Conservation (phyloP, 2,329 filamentous ascomycete species). For the Neospermospora avenae region DNA sequence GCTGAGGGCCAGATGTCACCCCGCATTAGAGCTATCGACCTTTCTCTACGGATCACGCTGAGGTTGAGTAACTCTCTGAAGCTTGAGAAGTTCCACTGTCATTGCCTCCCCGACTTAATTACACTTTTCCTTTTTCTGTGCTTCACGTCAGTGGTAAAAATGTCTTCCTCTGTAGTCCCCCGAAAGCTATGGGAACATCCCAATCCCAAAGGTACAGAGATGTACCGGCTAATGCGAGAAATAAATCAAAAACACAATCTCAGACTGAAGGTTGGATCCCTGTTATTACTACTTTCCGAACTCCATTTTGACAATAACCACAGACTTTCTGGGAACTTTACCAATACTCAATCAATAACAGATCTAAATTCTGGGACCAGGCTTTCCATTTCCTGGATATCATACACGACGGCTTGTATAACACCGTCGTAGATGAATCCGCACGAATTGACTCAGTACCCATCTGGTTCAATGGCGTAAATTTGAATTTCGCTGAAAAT, state of each 20-base stretch:
- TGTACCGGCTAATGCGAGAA: constrained; percentile 65
- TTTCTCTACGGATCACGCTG: no score
- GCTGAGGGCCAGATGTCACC: no score
- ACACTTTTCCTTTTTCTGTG: not conserved
- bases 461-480: constrained; percentile 72
- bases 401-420: constrained; percentile 60
- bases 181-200: constrained; percentile 69
- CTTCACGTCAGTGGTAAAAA: not conserved
- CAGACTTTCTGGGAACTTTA: constrained; percentile 69
- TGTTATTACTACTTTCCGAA: not conserved
- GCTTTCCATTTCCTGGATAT: constrained; percentile 58
- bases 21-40: no score
- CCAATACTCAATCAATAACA: constrained; percentile 61
- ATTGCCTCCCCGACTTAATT: no score
- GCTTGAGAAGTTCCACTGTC: no score
- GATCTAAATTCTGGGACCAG: constrained; percentile 62
- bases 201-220: constrained; percentile 56
- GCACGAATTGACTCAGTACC: constrained; percentile 69
- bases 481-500: constrained; percentile 78
- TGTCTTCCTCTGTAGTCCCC: constrained; percentile 38
- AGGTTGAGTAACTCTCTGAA: no score
- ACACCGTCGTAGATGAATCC: constrained; percentile 63
- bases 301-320: not conserved
- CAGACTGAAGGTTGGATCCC: constrained; percentile 50
- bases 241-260: constrained; percentile 57